These are phyloP conservation scores for Madurella mycetomatis DNA, from an alignment of 2,329 filamentous ascomycete genomes.

Conservation along the genomic window DNA sequence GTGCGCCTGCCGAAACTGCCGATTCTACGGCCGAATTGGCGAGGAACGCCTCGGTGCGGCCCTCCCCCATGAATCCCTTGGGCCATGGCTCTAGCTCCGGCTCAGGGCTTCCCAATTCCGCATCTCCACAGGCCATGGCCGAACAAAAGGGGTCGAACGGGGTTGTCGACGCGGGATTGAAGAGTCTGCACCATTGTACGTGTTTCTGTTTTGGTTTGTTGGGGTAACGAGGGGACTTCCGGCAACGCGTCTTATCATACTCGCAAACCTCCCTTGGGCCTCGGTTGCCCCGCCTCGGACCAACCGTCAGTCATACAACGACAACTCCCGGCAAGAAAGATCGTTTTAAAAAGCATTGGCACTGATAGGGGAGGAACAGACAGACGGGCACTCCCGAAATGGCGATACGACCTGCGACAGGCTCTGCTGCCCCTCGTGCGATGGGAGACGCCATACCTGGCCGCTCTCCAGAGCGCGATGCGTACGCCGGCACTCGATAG, in stretches of 20 bases:
- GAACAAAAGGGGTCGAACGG: conserved; percentile 21
- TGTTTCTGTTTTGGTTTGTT: conserved; percentile 18
- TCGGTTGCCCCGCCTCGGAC: conserved; percentile 9
- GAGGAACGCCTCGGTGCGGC: conserved; percentile 7
- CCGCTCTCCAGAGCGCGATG: conserved; percentile 73
- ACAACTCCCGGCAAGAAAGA: neutral
- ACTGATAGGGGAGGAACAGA: conserved; percentile 47
- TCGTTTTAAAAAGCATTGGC: neutral
- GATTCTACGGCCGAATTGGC: conserved; percentile 12
- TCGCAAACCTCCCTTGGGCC: neutral
- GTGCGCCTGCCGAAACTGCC: neutral
- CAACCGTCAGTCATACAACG: neutral
- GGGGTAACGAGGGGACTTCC: neutral
- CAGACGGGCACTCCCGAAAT: conserved; percentile 74
- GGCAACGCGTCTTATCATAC: neutral
- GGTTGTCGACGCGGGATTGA: conserved; percentile 68
- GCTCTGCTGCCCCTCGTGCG: conserved; percentile 78
- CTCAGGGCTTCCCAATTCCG: conserved; percentile 29
- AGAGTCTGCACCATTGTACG: conserved; percentile 74
- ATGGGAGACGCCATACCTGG: conserved; percentile 93
- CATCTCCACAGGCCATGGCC: conserved; percentile 27
- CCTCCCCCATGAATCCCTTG: conserved; percentile 26
- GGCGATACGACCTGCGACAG: conserved; percentile 84
- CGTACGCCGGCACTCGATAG: conserved; percentile 84
- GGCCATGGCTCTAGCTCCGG: conserved; percentile 29